Evolutionary conservation across 306 rosid species (phyloP), one percentile per base, ranked within the genome.

Genomic region (Astragalus membranaceus): DNA sequence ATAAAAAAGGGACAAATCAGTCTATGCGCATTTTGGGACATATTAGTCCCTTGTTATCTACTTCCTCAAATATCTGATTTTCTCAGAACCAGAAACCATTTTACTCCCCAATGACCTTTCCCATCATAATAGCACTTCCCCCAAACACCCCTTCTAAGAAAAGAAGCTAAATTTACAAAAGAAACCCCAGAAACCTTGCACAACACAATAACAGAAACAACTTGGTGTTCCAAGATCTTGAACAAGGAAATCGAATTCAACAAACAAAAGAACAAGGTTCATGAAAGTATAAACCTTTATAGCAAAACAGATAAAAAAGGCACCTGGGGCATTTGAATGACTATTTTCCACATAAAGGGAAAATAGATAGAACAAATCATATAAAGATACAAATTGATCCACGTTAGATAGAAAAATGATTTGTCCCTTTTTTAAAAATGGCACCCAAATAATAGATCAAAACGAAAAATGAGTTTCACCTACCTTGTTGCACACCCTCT

Each of bases 111-210:
- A 43, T 70, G 33, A 77, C 43, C 73, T 69, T 80, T 83, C 52
- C 82, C 96, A 90, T 93, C 69, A 58, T 52, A 20, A 20, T 20
- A 67, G 57, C 48, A 58, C 41, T 64, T 20, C 23, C 23, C 23
- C 23, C 2, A 20, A 20, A 20, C 23, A 33, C 60, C 56, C 64
- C 20, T 72, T 70, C 9, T n/a, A 14, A 36, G 10, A 39, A 50
- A 62, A 75, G 69, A 73, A 55, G 56, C 50, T 70, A 56, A 70
- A 5, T 59, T 66, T 75, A 16, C 42, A 69, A 72, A 48, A 32
- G 26, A 80, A 63, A 12, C 43, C 64, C 53, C 73, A 36, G 56
- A 76, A 20, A 20, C 1, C 23, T 20, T 0, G 23, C 23, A 20
- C 2, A 20, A 2, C 23, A 20, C 23, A 20, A 20, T 20, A 20